These are phyloP conservation scores for Candida loeiensis DNA, from an alignment of 805 yeast genomes.

Conservation along the genomic window DNA sequence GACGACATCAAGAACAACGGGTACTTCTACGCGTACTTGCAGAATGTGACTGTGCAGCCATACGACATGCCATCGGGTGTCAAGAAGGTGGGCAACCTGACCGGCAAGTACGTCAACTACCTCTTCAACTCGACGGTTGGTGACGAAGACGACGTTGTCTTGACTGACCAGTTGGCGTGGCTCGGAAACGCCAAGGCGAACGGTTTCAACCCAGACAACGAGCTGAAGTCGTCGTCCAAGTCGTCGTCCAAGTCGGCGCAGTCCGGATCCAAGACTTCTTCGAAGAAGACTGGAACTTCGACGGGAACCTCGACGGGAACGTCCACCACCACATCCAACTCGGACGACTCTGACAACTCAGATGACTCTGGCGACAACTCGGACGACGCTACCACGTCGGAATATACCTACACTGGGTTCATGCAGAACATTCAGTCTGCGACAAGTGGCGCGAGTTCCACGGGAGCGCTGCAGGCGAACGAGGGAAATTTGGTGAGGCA, in stretches of 20 bases:
- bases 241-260: slow-evolving; percentile 16
- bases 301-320: slow-evolving; percentile 6
- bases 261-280: slow-evolving; percentile 8
- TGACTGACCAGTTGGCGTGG: slow-evolving; percentile 61
- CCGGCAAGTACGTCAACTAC: slow-evolving; percentile 44
- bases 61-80: slow-evolving; percentile 68
- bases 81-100: slow-evolving; percentile 11
- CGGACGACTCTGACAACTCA: slow-evolving; percentile 7
- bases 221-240: slow-evolving; percentile 11
- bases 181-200: slow-evolving; percentile 56
- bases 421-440: slow-evolving; percentile 1
- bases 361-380: neutral
- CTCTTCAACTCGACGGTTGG: slow-evolving; percentile 46
- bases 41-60: slow-evolving; percentile 59
- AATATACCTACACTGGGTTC: slow-evolving; percentile 6
- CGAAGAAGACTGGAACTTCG: neutral
- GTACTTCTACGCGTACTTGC: slow-evolving; percentile 69
- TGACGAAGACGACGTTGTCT: slow-evolving; percentile 36
- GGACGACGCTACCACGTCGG: neutral
- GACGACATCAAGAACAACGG: slow-evolving; percentile 71
- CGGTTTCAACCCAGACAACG: slow-evolving; percentile 58
- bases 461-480: neutral
- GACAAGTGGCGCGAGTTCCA: neutral
- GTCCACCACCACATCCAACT: slow-evolving; percentile 7
- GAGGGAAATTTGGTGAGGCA: neutral